Conservation (phyloP, 1,139 yeast species). For the Debaryomyces sp. region DNA sequence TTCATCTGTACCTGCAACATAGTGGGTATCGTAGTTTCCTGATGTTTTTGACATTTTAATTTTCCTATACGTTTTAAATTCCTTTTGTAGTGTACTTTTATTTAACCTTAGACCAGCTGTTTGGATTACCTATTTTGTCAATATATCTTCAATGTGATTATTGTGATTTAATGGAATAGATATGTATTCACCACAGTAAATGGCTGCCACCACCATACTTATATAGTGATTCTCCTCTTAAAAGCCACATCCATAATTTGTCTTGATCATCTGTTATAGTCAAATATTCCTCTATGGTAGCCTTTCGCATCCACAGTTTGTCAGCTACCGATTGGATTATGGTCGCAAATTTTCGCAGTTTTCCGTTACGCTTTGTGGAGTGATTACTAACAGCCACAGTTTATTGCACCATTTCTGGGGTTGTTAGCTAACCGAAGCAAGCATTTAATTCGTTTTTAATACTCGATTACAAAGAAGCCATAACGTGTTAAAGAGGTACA, state of each 20-base stretch:
- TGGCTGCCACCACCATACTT: background rate
- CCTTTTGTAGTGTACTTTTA: background rate
- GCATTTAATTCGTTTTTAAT: background rate
- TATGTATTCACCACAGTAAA: background rate
- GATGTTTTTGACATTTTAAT: constrained; percentile 23
- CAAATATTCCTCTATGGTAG: background rate
- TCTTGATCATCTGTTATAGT: background rate
- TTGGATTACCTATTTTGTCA: background rate
- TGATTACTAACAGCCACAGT: background rate
- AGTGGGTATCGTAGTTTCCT: constrained; percentile 47
- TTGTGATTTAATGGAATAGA: background rate
- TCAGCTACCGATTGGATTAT: background rate
- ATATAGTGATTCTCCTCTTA: background rate
- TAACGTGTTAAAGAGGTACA: background rate
- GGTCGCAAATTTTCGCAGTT: background rate
- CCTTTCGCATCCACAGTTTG: background rate
- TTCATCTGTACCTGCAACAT: constrained; percentile 23
- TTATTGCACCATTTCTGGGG: background rate
- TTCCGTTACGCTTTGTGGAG: background rate
- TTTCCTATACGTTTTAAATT: constrained; percentile 36
- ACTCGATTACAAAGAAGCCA: background rate
- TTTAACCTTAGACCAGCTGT: background rate
- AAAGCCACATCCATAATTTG: background rate
- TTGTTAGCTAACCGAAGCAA: background rate
- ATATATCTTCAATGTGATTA: background rate